Percentiles rank a stretch among this genome's conserved stretches.
phyloP scores from a whole-genome alignment of 1,139 yeast species.

The Pichia sp. region DNA sequence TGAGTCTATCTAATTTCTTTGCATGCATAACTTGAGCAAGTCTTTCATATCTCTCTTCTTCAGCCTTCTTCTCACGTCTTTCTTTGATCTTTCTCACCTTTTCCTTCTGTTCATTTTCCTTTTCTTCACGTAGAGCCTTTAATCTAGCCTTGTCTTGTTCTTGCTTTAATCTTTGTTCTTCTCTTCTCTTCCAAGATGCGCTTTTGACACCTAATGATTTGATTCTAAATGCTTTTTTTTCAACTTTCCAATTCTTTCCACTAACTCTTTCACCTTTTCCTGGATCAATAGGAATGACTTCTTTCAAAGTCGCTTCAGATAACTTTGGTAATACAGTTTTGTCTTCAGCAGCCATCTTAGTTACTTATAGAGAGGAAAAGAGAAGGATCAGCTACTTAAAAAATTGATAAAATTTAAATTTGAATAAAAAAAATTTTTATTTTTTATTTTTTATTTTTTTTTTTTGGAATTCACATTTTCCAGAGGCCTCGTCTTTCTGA shows the following conservation, averaged over 20 bases:
- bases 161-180: slow-evolving; percentile 23
- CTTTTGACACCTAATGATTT: slow-evolving; percentile 25
- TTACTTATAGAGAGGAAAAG: not conserved
- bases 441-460: not conserved
- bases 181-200: slow-evolving; percentile 21
- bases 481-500: too few relatives aligned
- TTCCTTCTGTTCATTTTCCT: slow-evolving; percentile 42
- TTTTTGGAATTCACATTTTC: too few relatives aligned
- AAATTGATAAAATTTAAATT: not conserved
- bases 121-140: slow-evolving; percentile 53
- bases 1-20: slow-evolving; percentile 69
- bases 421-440: not conserved
- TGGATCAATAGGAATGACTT: slow-evolving; percentile 22
- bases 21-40: slow-evolving; percentile 70
- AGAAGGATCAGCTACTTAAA: not conserved
- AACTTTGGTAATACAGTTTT: not conserved
- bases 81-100: slow-evolving; percentile 50
- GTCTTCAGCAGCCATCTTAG: not conserved
- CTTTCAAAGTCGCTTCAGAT: slow-evolving; percentile 6
- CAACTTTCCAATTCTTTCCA: slow-evolving; percentile 44
- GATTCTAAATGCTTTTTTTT: slow-evolving; percentile 41
- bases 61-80: slow-evolving; percentile 62
- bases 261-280: slow-evolving; percentile 40
- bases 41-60: slow-evolving; percentile 63
- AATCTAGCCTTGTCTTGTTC: slow-evolving; percentile 27